Base-by-base conservation (phyloP, 495 filamentous ascomycete genomes). In the Coniosporium apollinis region DNA sequence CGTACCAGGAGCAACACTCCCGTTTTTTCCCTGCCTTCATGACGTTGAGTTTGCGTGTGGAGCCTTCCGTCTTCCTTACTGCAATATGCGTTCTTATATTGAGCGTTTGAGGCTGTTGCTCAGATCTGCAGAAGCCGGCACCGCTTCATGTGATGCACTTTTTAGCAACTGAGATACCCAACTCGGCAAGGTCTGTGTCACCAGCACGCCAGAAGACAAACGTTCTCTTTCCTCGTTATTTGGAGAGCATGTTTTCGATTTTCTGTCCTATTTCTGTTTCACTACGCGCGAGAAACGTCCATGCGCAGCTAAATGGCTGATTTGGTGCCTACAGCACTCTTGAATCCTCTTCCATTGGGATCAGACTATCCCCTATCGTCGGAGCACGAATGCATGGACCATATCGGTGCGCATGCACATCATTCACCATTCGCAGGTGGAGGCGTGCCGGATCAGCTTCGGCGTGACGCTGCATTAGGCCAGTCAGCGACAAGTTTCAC, bases 311-410 rank as follows among this genome's bases (percentile, higher is more conserved):
- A 13, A 26, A 9, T 26, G 24, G 24, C 24, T 26, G 24, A 26
- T 13, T 2, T 26, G 9, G 24, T 13, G 24, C 9, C 2, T 9
- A 9, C 2, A 44, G 39, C 50, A 36, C 32, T 55, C 21, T 48
- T 56, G 25, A 46, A 48, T 24, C 50, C 38, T 20, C 39, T 53
- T 24, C 37, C 47, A 30, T 33, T 53, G 42, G 42, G 39, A 31
- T 37, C 43, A 33, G 54, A 57, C 20, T 46, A 54, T 40, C 42
- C 46, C 21, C 40, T 57, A 25, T 42, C 36, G 21, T 46, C 46
- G 37, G 51, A 57, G 31, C 44, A 50, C 33, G 51, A 57, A 40
- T 50, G 39, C 45, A 36, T 48, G 36, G 54, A 52, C 20, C 45
- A 50, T 18, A 45, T 54, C 39, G 37, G 42, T 19, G 33, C 42